phyloP scores from a whole-genome alignment of 257 asterid species.

The Asclepias syriaca region DNA sequence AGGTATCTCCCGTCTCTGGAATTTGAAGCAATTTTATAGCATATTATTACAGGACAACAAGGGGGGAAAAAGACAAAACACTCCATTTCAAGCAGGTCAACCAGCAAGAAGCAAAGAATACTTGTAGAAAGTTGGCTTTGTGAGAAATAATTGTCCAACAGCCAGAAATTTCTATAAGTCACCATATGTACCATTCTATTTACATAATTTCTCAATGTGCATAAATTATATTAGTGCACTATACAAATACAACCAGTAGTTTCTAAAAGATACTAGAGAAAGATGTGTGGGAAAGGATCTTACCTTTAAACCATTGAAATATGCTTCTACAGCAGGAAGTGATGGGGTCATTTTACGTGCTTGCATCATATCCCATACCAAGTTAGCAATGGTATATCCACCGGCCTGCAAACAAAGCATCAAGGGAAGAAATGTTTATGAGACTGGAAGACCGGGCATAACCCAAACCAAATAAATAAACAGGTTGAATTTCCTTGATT shows the following conservation, averaged over 20 bases:
- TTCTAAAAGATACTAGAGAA: not conserved
- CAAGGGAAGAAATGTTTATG: not conserved
- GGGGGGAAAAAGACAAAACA: not conserved
- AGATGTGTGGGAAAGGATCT: constrained; percentile 21
- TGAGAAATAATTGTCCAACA: not conserved
- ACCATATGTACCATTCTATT: not conserved
- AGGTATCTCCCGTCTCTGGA: constrained; percentile 79
- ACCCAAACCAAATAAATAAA: not conserved
- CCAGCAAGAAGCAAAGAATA: not conserved
- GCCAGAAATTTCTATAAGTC: not conserved
- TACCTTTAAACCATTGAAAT: constrained; percentile 71
- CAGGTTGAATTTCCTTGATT: not conserved
- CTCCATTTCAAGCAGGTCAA: not conserved
- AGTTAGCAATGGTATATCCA: constrained; percentile 74
- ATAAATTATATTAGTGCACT: not conserved
- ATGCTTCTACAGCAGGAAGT: constrained; percentile 63
- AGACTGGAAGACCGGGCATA: not conserved
- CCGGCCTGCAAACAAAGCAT: constrained; percentile 52
- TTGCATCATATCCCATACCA: constrained; percentile 88
- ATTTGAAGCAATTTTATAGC: constrained; percentile 10
- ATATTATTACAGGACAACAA: constrained; percentile 1
- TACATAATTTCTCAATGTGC: not conserved
- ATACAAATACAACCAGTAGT: too few species aligned
- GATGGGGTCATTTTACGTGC: constrained; percentile 43
- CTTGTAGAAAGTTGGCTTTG: not conserved